These are phyloP conservation scores for Misopates orontium DNA, from an alignment of 257 asterid species.

Conservation along the genomic window DNA sequence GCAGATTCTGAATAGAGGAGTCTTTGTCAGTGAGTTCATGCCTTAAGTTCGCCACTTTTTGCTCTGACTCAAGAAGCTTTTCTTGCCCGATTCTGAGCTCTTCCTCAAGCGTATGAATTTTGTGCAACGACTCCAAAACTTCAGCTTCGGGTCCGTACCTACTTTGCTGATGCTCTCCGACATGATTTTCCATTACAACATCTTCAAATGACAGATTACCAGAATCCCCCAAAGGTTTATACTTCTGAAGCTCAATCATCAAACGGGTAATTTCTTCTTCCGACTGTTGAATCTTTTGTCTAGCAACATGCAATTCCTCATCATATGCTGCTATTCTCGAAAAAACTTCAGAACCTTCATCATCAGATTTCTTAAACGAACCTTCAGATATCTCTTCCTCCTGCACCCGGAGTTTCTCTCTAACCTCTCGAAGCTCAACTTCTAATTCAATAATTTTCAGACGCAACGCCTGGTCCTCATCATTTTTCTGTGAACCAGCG, in stretches of 20 bases:
- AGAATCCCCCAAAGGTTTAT: slow-evolving; percentile 35
- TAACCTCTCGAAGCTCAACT: slow-evolving; percentile 58
- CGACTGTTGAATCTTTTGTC: slow-evolving; percentile 48
- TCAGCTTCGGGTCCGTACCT: slow-evolving; percentile 32
- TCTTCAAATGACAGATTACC: slow-evolving; percentile 23
- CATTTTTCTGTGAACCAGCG: slow-evolving; percentile 41
- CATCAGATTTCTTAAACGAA: slow-evolving; percentile 22
- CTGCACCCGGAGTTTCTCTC: slow-evolving; percentile 52
- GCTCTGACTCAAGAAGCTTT: slow-evolving; percentile 57
- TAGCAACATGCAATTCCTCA: slow-evolving; percentile 58
- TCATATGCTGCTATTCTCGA: slow-evolving; percentile 49
- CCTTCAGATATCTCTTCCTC: slow-evolving; percentile 35
- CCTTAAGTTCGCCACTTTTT: slow-evolving; percentile 49
- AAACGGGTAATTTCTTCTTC: slow-evolving; percentile 60
- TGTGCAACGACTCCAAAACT: slow-evolving; percentile 31
- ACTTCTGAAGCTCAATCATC: slow-evolving; percentile 60
- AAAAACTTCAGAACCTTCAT: slow-evolving; percentile 38
- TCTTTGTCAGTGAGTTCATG: slow-evolving; percentile 49
- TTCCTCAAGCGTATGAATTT: slow-evolving; percentile 44
- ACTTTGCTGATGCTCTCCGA: too few species aligned
- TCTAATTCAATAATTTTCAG: slow-evolving; percentile 60
- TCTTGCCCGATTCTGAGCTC: slow-evolving; percentile 44
- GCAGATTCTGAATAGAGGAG: slow-evolving; percentile 38
- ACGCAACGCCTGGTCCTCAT: slow-evolving; percentile 52
- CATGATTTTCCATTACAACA: slow-evolving; percentile 9